Evolutionary conservation across 2,329 filamentous ascomycete genomes (phyloP).

Genomic region (Tolypocladium paradoxum): DNA sequence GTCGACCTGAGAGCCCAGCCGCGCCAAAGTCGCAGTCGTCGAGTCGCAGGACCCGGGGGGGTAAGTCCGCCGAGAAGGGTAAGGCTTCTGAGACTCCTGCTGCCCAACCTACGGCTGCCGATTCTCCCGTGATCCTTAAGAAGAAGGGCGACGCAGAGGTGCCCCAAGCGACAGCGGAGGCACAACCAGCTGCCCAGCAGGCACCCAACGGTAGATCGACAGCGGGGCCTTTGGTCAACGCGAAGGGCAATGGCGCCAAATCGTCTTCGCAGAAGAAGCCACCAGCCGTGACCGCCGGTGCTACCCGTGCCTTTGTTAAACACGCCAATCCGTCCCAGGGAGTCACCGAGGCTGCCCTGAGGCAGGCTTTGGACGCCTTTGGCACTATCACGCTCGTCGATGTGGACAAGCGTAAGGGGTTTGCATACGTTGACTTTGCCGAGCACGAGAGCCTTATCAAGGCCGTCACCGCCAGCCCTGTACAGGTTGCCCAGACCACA

Average conservation of each 20-base stretch:
- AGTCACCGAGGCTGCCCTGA: conserved; percentile 72
- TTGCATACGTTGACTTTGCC: conserved; percentile 84
- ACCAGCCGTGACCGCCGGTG: conserved; percentile 24
- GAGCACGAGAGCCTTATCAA: conserved; percentile 62
- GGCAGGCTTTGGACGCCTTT: conserved; percentile 61
- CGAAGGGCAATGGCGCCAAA: conserved; percentile 14
- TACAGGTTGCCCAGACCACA: conserved; percentile 72
- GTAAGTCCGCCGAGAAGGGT: conserved; percentile 27
- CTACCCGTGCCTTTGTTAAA: conserved; percentile 65
- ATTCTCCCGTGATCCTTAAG: conserved; percentile 28
- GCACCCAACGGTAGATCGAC: conserved; percentile 8
- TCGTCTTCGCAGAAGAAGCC: conserved; percentile 22
- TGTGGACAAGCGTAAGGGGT: conserved; percentile 89
- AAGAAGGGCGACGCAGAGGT: conserved; percentile 25
- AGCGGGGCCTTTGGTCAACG: conserved; percentile 7
- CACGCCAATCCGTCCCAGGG: conserved; percentile 84
- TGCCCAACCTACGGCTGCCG: conserved; percentile 13
- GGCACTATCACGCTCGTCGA: conserved; percentile 72
- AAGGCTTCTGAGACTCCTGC: conserved; percentile 23
- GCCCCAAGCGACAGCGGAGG: conserved; percentile 8
- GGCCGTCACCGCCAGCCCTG: conserved; percentile 70
- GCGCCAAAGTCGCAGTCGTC: conserved; percentile 16
- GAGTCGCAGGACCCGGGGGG: conserved; percentile 21
- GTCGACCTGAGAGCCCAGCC: conserved; percentile 9
- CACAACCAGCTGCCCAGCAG: conserved; percentile 4